A percentile compares a stretch with the other conserved stretches of the same genome.
Conservation (phyloP, 441 rosid genomes). For the Bruguiera hainesii region DNA sequence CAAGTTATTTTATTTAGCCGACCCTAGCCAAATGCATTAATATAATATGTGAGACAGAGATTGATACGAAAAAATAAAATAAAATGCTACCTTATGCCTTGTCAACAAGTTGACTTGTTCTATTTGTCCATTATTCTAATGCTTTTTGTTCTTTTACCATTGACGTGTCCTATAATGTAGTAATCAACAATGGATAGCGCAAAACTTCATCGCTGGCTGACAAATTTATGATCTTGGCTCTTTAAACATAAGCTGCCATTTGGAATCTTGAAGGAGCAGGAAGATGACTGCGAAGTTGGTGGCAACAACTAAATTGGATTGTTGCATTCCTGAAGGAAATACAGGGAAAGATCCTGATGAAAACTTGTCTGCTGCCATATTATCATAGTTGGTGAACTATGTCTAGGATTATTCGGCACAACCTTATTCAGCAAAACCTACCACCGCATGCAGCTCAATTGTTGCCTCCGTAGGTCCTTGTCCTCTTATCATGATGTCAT, state of each 20-base stretch:
- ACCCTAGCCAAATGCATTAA: neutral
- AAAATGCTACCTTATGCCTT: neutral
- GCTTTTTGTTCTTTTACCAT: neutral
- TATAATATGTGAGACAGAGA: neutral
- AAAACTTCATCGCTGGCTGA: neutral
- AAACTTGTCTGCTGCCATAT: neutral
- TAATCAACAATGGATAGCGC: no score
- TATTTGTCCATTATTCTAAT: neutral
- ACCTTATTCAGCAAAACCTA: neutral
- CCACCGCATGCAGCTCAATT: neutral
- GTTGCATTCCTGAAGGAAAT: no score
- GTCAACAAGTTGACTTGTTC: neutral
- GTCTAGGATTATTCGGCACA: neutral
- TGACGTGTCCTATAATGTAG: neutral
- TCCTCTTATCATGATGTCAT: no score
- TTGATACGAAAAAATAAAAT: neutral
- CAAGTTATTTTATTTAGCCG: neutral
- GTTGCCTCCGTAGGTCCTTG: no score
- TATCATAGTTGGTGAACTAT: neutral
- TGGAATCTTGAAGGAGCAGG: slow-evolving; percentile 12
- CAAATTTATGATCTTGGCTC: slow-evolving; percentile 6
- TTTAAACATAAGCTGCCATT: neutral
- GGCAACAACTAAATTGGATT: slow-evolving; percentile 11
- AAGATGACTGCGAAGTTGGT: slow-evolving; percentile 1
- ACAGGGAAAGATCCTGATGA: neutral